Conservation (phyloP, 371 early-diverging fungal species). For the Mortierella sp. region DNA sequence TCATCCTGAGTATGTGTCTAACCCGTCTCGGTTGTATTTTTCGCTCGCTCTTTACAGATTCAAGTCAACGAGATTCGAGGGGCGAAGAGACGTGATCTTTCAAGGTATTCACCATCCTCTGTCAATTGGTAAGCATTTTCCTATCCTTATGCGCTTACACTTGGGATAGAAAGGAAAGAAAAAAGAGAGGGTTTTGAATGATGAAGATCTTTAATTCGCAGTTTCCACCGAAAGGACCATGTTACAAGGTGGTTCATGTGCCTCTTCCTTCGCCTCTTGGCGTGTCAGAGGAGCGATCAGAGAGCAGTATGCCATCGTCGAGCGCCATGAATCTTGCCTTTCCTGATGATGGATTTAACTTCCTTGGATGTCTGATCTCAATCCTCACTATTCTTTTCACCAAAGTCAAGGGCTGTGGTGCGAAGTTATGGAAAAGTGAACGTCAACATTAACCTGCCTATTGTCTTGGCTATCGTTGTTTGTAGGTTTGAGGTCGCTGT, state of each 20-base stretch:
- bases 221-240: slow-evolving; percentile 62
- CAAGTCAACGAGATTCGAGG: neutral
- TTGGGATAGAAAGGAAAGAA: neutral
- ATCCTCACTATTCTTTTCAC: neutral
- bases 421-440: neutral
- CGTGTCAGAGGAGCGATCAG: slow-evolving; percentile 57
- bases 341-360: slow-evolving; percentile 55
- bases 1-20: neutral
- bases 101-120: neutral
- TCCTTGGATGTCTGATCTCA: slow-evolving; percentile 61
- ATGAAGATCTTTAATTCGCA: slow-evolving; percentile 58
- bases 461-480: neutral
- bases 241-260: slow-evolving; percentile 49
- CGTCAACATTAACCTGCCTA: neutral
- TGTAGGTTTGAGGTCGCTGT: neutral
- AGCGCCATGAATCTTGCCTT: slow-evolving; percentile 46
- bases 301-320: slow-evolving; percentile 61
- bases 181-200: slow-evolving; percentile 25
- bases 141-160: neutral
- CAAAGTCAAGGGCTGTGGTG: neutral
- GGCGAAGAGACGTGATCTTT: neutral
- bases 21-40: neutral
- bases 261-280: slow-evolving; percentile 37
- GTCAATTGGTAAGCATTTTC: neutral
- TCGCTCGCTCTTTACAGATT: neutral